Evolutionary conservation across 2,329 filamentous ascomycete species (phyloP).

Genomic region (Chalara sp.): DNA sequence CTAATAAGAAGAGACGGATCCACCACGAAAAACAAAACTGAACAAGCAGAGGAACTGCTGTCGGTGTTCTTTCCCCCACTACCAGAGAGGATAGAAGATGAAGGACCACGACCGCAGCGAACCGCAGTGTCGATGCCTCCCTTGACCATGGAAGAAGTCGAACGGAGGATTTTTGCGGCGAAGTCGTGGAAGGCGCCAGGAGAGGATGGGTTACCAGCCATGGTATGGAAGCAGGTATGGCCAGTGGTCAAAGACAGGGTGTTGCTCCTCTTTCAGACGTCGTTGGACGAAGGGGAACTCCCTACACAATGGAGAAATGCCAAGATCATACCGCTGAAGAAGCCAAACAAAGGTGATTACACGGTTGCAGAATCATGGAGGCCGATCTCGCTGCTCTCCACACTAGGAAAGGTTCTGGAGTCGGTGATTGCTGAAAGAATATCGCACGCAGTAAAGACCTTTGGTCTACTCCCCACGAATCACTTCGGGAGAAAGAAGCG

Average conservation of each 20-base stretch:
- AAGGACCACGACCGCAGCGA: slow-evolving; percentile 1
- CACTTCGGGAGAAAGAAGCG: no score
- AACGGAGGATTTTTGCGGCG: slow-evolving; percentile 1
- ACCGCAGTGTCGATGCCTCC: not conserved
- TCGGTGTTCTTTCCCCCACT: slow-evolving; percentile 1
- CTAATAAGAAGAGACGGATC: not conserved
- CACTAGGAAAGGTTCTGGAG: no score
- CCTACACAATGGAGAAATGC: no score
- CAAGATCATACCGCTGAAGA: no score
- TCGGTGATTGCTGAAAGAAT: no score
- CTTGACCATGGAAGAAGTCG: not conserved
- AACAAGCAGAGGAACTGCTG: slow-evolving; percentile 1
- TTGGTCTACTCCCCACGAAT: no score
- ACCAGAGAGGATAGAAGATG: slow-evolving; percentile 1
- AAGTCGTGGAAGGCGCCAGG: not conserved
- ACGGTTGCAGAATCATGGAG: no score
- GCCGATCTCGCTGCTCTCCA: no score
- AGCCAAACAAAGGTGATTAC: no score
- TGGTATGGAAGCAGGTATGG: not conserved
- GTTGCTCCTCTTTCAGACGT: no score
- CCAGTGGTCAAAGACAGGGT: not conserved
- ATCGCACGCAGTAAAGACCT: no score
- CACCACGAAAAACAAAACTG: not conserved
- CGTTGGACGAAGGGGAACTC: no score
- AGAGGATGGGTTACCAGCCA: not conserved